phyloP scores from a whole-genome alignment of 1,284 basidiomycete species.

The Leucoagaricus sp. region DNA sequence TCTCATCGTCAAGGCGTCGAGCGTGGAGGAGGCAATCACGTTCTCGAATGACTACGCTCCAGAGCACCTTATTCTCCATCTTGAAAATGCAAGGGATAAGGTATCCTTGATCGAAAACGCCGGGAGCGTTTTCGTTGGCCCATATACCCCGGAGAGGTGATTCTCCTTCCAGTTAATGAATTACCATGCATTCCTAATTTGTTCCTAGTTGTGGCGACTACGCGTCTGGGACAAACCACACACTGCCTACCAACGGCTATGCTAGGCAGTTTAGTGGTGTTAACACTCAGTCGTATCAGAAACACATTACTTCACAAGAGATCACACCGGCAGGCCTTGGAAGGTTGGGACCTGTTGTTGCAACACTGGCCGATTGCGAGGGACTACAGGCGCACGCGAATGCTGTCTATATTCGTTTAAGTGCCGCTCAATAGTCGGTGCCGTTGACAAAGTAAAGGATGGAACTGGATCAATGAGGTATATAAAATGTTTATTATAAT shows the following conservation, averaged over 20 bases:
- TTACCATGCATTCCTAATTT: slow-evolving; percentile 4
- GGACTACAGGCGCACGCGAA: slow-evolving; percentile 95
- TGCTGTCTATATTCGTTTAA: slow-evolving; percentile 74
- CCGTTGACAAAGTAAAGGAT: neutral
- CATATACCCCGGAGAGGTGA: slow-evolving; percentile 93
- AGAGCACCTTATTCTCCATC: slow-evolving; percentile 92
- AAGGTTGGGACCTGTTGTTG: slow-evolving; percentile 86
- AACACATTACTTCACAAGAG: slow-evolving; percentile 97
- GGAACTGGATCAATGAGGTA: slow-evolving; percentile 15
- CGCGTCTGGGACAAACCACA: slow-evolving; percentile 98
- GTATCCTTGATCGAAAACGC: slow-evolving; percentile 84
- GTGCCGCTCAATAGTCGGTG: slow-evolving; percentile 15
- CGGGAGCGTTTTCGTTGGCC: slow-evolving; percentile 95
- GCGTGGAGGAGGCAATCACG: slow-evolving; percentile 74
- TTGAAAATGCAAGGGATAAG: slow-evolving; percentile 68
- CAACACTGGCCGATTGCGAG: slow-evolving; percentile 92
- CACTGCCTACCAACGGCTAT: slow-evolving; percentile 92
- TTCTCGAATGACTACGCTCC: slow-evolving; percentile 99
- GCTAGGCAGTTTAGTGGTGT: slow-evolving; percentile 98
- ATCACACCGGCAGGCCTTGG: slow-evolving; percentile 81
- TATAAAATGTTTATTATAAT: slow-evolving; percentile 25
- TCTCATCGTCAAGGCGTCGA: slow-evolving; percentile 79
- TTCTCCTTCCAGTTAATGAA: slow-evolving; percentile 19
- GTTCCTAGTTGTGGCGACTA: slow-evolving; percentile 91
- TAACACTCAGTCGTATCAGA: slow-evolving; percentile 97